A percentile compares a stretch with the other conserved stretches of the same genome.
phyloP scores from a whole-genome alignment of 805 yeast species.

The Ogataea nitratoaversa region DNA sequence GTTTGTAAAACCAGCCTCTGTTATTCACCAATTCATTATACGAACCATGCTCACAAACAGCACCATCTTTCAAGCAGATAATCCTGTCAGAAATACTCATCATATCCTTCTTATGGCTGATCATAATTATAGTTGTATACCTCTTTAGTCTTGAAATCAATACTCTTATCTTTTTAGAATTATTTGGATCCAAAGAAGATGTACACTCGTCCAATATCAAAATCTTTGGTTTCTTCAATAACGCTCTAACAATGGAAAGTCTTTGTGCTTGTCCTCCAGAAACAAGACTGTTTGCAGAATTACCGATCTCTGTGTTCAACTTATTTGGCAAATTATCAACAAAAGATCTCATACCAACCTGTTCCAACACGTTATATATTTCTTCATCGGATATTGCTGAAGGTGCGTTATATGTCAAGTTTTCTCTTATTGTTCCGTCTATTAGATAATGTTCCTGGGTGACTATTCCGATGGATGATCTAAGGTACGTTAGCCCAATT shows the following conservation, averaged over 20 bases:
- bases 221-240: slow-evolving; percentile 59
- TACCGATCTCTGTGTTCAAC: slow-evolving; percentile 56
- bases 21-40: slow-evolving; percentile 10
- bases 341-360: slow-evolving; percentile 51
- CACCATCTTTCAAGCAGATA: slow-evolving; percentile 47
- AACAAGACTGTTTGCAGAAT: slow-evolving; percentile 39
- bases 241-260: slow-evolving; percentile 76
- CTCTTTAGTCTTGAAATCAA: slow-evolving; percentile 38
- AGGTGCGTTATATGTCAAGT: slow-evolving; percentile 58
- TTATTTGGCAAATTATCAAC: slow-evolving; percentile 53
- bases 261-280: slow-evolving; percentile 94
- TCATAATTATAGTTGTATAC: slow-evolving; percentile 45
- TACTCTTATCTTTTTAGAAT: slow-evolving; percentile 44
- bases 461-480: slow-evolving; percentile 61
- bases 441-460: slow-evolving; percentile 72
- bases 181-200: slow-evolving; percentile 73
- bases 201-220: slow-evolving; percentile 89
- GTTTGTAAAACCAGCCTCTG: slow-evolving; percentile 8
- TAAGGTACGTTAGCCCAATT: slow-evolving; percentile 43
- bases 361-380: slow-evolving; percentile 36
- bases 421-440: slow-evolving; percentile 69
- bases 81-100: slow-evolving; percentile 54
- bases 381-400: slow-evolving; percentile 23
- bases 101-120: slow-evolving; percentile 72
- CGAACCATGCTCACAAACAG: slow-evolving; percentile 41